These are phyloP conservation scores for Apiospora pterosperma DNA, from an alignment of 2,329 filamentous ascomycete species.

Conservation along the genomic window DNA sequence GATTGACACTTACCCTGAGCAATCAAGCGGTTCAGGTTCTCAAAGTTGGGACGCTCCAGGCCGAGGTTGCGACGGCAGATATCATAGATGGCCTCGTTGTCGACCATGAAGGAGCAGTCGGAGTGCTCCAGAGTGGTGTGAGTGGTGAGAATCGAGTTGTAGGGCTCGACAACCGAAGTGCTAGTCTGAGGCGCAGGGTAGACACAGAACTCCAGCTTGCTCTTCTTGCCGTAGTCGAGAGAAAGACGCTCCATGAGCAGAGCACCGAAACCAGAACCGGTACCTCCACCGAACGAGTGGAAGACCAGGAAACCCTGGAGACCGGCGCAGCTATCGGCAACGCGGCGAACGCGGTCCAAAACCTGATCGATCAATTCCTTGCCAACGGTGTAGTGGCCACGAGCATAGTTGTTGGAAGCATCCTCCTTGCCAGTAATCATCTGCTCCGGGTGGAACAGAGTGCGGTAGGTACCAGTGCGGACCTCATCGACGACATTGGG, in stretches of 20 bases:
- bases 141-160: constrained; percentile 99
- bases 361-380: constrained; percentile 99
- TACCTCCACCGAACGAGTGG: constrained; percentile 99
- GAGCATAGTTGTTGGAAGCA: constrained; percentile 99
- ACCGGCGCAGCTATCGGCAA: constrained; percentile 96
- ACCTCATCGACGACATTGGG: constrained; percentile 99
- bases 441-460: constrained; percentile 97
- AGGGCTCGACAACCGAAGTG: constrained; percentile 97
- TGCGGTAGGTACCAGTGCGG: constrained; percentile 93
- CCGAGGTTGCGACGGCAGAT: constrained; percentile 98
- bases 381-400: constrained; percentile 98
- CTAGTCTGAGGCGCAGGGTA: constrained; percentile 97
- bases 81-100: constrained; percentile 99
- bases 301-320: constrained; percentile 99
- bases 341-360: constrained; percentile 93
- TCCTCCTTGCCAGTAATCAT: constrained; percentile 99
- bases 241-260: constrained; percentile 98
- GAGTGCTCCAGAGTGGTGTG: constrained; percentile 99
- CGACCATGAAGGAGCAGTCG: constrained; percentile 99
- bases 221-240: constrained; percentile 99
- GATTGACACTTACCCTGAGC: constrained; percentile 70
- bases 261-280: constrained; percentile 96
- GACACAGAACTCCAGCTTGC: constrained; percentile 99
- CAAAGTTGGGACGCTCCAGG: constrained; percentile 95
- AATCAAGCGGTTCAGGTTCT: constrained; percentile 98